Percentiles rank a stretch among this genome's conserved stretches.
phyloP scores from a whole-genome alignment of 2,329 filamentous ascomycete genomes.

The Mariannaea elegans region DNA sequence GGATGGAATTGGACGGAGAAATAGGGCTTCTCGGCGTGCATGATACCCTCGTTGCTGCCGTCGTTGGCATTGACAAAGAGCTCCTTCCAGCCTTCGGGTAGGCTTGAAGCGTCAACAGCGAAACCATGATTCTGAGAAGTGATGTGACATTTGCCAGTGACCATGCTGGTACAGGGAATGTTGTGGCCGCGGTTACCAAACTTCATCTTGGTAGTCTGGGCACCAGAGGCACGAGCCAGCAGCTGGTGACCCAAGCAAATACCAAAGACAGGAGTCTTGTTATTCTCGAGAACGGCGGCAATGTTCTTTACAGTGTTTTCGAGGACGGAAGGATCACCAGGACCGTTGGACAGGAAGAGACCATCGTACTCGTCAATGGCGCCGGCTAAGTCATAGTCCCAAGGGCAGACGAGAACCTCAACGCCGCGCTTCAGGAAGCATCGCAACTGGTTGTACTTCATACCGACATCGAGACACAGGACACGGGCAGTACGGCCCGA shows the following conservation, averaged over 20 bases:
- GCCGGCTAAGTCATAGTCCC: slow-evolving; percentile 91
- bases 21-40: slow-evolving; percentile 84
- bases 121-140: slow-evolving; percentile 99
- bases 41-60: slow-evolving; percentile 96
- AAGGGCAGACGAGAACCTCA: slow-evolving; percentile 93
- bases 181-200: slow-evolving; percentile 99
- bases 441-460: slow-evolving; percentile 98
- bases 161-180: slow-evolving; percentile 95
- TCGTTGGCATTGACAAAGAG: slow-evolving; percentile 99
- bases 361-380: slow-evolving; percentile 90
- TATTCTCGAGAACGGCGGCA: slow-evolving; percentile 76
- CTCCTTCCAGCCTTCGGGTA: slow-evolving; percentile 86
- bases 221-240: slow-evolving; percentile 87
- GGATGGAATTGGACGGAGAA: slow-evolving; percentile 99
- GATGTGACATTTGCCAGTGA: slow-evolving; percentile 97
- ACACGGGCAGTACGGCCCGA: slow-evolving; percentile 89
- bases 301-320: slow-evolving; percentile 83
- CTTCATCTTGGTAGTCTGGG: slow-evolving; percentile 95
- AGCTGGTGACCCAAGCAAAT: slow-evolving; percentile 98
- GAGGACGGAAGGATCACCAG: slow-evolving; percentile 91
- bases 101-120: slow-evolving; percentile 82
- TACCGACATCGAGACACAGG: slow-evolving; percentile 92
- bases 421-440: slow-evolving; percentile 92
- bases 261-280: slow-evolving; percentile 88
- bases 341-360: slow-evolving; percentile 97